Conservation (phyloP, 1,139 yeast species). For the Yamadazyma sp. region DNA sequence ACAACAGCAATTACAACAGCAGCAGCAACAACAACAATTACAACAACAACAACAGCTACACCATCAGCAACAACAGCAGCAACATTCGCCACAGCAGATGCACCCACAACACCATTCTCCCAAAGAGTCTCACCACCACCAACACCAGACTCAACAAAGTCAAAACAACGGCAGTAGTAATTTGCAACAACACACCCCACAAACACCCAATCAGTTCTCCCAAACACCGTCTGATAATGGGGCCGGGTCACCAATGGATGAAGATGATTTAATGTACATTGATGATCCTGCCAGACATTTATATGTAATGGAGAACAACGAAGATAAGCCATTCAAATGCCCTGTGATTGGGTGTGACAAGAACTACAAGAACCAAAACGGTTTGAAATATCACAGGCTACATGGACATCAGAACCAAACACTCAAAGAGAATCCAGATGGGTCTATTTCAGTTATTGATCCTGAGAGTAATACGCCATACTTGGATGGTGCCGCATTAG, state of each 20-base stretch:
- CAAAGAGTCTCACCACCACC: conserved; percentile 10
- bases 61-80: conserved; percentile 10
- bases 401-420: conserved; percentile 98
- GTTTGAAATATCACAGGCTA: conserved; percentile 88
- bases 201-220: conserved; percentile 17
- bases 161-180: conserved; percentile 10
- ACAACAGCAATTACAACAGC: conserved; percentile 16
- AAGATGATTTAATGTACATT: conserved; percentile 57
- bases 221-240: conserved; percentile 20
- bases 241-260: conserved; percentile 26
- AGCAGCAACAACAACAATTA: conserved; percentile 9
- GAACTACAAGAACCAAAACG: conserved; percentile 96
- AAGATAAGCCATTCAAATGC: conserved; percentile 93
- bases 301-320: conserved; percentile 88
- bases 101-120: conserved; percentile 10
- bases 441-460: conserved; percentile 87
- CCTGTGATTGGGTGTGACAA: conserved; percentile 98
- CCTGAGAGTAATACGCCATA: conserved; percentile 91
- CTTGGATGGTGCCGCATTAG: conserved; percentile 90
- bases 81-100: conserved; percentile 8
- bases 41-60: conserved; percentile 7
- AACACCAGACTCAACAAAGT: conserved; percentile 5
- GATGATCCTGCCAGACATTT: conserved; percentile 94
- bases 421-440: conserved; percentile 86
- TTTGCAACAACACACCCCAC: conserved; percentile 21